Percentiles rank a stretch among this genome's conserved stretches.
Evolutionary conservation across 352 stramenopile genomes (phyloP).

Genomic region (Thraustochytrium striatum): DNA sequence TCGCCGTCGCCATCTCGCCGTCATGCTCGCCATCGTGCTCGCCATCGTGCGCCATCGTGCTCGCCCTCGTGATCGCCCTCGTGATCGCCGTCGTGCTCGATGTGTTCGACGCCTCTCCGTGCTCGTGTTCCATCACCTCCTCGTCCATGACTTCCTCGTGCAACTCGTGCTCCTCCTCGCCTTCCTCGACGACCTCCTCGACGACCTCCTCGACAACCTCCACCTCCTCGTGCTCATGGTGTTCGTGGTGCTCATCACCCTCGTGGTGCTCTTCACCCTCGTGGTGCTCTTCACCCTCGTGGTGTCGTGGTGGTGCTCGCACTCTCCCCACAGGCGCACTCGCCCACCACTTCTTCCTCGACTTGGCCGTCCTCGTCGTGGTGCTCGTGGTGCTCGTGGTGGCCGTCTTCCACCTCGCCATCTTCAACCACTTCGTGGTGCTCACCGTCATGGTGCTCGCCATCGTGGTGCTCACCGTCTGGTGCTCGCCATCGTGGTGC

Average conservation of each 20-base stretch:
- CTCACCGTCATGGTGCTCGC: background rate
- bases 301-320: background rate
- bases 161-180: background rate
- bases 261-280: background rate
- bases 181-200: background rate
- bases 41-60: no score
- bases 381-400: background rate
- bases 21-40: no score
- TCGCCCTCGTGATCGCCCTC: no score
- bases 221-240: slow-evolving; percentile 8
- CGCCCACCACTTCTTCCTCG: background rate
- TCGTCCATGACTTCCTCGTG: background rate
- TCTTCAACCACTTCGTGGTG: background rate
- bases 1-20: no score
- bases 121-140: background rate
- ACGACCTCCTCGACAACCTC: slow-evolving; percentile 11
- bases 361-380: background rate
- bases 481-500: background rate
- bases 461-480: background rate
- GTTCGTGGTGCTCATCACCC: background rate
- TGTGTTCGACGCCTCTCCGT: background rate
- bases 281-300: background rate
- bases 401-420: background rate
- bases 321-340: background rate
- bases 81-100: background rate